A percentile compares a stretch with the other conserved stretches of the same genome.
Conservation (phyloP, 2,329 filamentous ascomycete genomes). For the Exophiala aquamarina region DNA sequence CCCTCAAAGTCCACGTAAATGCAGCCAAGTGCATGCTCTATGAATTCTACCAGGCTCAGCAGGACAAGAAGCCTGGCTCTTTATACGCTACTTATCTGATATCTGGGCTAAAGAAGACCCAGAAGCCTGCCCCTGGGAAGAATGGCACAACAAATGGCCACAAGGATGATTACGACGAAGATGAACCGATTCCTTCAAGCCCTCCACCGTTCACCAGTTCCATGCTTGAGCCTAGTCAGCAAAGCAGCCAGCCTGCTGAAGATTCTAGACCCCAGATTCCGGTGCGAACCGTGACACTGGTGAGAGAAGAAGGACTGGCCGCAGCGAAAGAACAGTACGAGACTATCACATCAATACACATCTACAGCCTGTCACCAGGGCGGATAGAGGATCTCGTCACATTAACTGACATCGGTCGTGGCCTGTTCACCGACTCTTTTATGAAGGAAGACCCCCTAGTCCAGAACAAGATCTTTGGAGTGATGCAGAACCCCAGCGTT, state of each 20-base stretch:
- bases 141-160: constrained; percentile 19
- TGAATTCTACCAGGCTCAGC: constrained; percentile 79
- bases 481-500: constrained; percentile 71
- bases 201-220: constrained; percentile 56
- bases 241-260: constrained; percentile 62
- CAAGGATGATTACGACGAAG: constrained; percentile 62
- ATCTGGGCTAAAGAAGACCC: constrained; percentile 63
- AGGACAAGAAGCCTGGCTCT: constrained; percentile 68
- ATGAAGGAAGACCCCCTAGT: constrained; percentile 60
- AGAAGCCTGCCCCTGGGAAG: constrained; percentile 19
- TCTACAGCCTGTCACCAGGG: constrained; percentile 79
- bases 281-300: constrained; percentile 64
- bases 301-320: constrained; percentile 70
- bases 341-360: constrained; percentile 73
- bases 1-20: constrained; percentile 80
- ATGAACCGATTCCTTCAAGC: constrained; percentile 62
- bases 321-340: constrained; percentile 68
- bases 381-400: constrained; percentile 70
- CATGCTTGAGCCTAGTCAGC: constrained; percentile 26
- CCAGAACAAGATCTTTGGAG: constrained; percentile 64
- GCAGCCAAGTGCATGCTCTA: constrained; percentile 87
- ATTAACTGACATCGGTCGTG: constrained; percentile 67
- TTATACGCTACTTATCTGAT: constrained; percentile 93
- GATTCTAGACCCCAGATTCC: constrained; percentile 52
- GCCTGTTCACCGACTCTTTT: constrained; percentile 56